Base-by-base conservation (phyloP, 2,329 filamentous ascomycete species). In the Apiospora rasikravindrae region DNA sequence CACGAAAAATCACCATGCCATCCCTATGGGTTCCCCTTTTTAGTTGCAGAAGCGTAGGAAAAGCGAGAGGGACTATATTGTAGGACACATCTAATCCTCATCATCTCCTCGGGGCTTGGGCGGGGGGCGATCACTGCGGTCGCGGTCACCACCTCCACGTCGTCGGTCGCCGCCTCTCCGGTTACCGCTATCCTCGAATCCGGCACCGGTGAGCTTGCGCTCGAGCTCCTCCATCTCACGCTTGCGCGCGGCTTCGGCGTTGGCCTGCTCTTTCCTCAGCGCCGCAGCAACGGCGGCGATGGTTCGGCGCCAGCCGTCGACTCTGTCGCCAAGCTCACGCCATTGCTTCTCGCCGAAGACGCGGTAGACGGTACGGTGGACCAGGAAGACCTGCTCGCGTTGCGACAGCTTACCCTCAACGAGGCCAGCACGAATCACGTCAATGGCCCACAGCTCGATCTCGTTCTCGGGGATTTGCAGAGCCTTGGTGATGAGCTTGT, bases 341-440 rank as follows among this genome's bases (percentile, higher is more conserved):
- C 97, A 99, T 87, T 99, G 96, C 88, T 97, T 97, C 87, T 98
- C 94, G 77, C 94, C 94, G 80, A 99, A 99, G 71, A 98, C 95
- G 74, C 96, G 92, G 89, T 98, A 98, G 73, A 95, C 98, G 78
- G 94, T 94, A 82, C 96, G 92, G 88, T 99, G 96, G 74, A 99
- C 94, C 70, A 98, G 88, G 88, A 99, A 98, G 75, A 96, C 93
- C 82, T 94, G 90, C 82, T 94, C 95, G 82, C 96, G 89, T 86
- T 99, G 96, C 73, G 93, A 96, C 77, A 99, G 91, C 86, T 97
- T 97, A 81, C 96, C 96, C 87, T 99, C 96, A 70, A 99, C 94
- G 49, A 99, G 91, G 45, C 95, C 95, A 67, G 95, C 94, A 77
- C 96, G 94, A 84, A 99, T 98, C 77, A 97, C 95, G 82, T 99